These are phyloP conservation scores for Pezicula neosporulosa DNA, from an alignment of 2,329 filamentous ascomycete genomes.

Conservation along the genomic window DNA sequence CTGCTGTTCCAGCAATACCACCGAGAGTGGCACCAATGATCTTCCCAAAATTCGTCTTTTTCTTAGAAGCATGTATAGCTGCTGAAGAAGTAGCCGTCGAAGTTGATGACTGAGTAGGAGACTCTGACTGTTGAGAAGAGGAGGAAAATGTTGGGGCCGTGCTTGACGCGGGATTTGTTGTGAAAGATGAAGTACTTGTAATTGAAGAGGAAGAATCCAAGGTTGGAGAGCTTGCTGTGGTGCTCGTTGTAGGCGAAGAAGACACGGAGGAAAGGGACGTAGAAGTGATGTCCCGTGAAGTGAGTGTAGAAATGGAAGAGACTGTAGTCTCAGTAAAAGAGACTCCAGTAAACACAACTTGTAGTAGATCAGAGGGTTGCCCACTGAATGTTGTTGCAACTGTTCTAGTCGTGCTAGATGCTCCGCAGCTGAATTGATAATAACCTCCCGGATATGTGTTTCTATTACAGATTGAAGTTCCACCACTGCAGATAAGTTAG, in stretches of 20 bases:
- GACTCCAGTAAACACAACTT: background rate
- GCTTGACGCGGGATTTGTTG: background rate
- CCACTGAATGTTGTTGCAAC: constrained; percentile 1
- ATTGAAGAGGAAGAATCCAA: background rate
- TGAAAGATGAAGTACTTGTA: background rate
- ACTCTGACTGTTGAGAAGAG: background rate
- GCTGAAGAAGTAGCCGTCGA: no score
- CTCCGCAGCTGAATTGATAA: constrained; percentile 1
- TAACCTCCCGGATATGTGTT: background rate
- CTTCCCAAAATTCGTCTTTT: no score
- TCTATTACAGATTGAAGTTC: background rate
- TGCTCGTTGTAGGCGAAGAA: background rate
- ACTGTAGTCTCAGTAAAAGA: background rate
- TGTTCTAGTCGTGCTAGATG: background rate
- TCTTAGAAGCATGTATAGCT: no score
- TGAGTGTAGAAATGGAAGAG: background rate
- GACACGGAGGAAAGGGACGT: background rate
- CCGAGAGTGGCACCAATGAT: no score
- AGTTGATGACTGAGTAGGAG: background rate
- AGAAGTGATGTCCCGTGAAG: background rate
- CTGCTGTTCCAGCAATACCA: no score
- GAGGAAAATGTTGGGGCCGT: background rate
- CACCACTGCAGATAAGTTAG: background rate
- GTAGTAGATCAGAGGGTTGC: background rate
- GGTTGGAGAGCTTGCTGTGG: no score